phyloP scores from a whole-genome alignment of 192 early-diverging fungal species.

The Backusella luteola region DNA sequence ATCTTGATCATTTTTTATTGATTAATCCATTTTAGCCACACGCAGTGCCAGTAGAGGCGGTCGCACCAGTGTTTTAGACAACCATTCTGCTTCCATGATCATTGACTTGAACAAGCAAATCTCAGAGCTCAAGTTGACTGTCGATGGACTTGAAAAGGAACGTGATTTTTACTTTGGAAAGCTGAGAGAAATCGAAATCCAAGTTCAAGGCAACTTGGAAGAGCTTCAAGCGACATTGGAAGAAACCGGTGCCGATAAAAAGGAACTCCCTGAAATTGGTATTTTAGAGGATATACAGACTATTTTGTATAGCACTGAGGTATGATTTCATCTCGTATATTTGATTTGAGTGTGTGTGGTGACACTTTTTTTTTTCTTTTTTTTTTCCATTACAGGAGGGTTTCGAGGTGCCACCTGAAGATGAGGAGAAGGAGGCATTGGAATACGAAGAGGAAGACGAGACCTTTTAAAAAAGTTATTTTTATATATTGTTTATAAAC shows the following conservation, averaged over 20 bases:
- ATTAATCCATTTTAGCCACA: background rate
- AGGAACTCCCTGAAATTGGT: constrained; percentile 31
- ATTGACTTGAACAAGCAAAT: constrained; percentile 74
- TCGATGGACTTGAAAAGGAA: constrained; percentile 93
- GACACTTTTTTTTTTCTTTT: background rate
- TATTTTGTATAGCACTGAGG: constrained; percentile 92
- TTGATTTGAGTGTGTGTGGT: background rate
- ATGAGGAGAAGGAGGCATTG: constrained; percentile 36
- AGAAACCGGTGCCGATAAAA: constrained; percentile 40
- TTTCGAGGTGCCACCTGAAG: constrained; percentile 72
- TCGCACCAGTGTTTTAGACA: constrained; percentile 29
- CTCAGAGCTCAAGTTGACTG: constrained; percentile 77
- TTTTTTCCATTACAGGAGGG: constrained; percentile 59
- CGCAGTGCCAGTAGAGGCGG: constrained; percentile 20
- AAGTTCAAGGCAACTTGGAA: constrained; percentile 72
- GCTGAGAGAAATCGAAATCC: constrained; percentile 88
- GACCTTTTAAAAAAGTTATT: constrained; percentile 51
- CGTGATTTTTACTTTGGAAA: constrained; percentile 95
- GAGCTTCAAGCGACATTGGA: constrained; percentile 11
- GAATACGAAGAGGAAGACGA: constrained; percentile 65
- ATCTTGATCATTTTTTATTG: background rate
- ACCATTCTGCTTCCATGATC: constrained; percentile 58
- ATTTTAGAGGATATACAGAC: constrained; percentile 77
- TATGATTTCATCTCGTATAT: background rate
- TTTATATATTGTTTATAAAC: constrained; percentile 1